Base-by-base conservation (phyloP, 1,139 yeast species). In the Diutina siamensis region DNA sequence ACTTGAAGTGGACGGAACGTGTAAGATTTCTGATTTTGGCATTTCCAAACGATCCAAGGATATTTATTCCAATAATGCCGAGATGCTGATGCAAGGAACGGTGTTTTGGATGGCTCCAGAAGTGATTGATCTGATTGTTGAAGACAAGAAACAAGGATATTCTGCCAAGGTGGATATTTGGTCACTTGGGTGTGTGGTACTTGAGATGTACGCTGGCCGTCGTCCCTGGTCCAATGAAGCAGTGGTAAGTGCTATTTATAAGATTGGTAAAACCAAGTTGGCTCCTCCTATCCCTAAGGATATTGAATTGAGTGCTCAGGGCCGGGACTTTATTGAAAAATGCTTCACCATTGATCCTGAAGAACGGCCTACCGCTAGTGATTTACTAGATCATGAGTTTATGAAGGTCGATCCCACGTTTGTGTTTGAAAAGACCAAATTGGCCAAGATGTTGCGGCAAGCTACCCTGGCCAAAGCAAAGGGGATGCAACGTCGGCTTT, bases 41-140 rank as follows among this genome's bases (percentile, higher is more conserved):
- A 94, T 94, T 48, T 88, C 97, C 44, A 89, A 88, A 58, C 77
- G 82, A 47, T 84, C 95, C 0, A 75, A 78, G 51, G 92, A 92
- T 58, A 86, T 92, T 38, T 92, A 92, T 60, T 81, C 85, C 22
- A 89, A 92, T 57, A 82, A 86, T 55, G 89, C 96, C 2, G 96
- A 87, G 49, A 86, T 89, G 95, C 89, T 97, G 13, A 67, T 68
- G 63, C 96, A 94, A 63, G 99, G 99, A 19, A 89, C 98, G 0
- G 89, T 94, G 2, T 94, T 89, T 60, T 94, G 98, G 98, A 94
- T 94, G 98, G 99, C 99, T 0, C 99, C 99, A 0, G 99, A 94
- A 60, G 96, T 94, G 50, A 88, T 94, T 48, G 87, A 85, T 57
- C 81, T 81, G 53, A 80, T 78, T 35, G 80, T 78, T 4, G 80